Conservation (phyloP, 2,329 filamentous ascomycete species). For the Hansfordia pulvinata region DNA sequence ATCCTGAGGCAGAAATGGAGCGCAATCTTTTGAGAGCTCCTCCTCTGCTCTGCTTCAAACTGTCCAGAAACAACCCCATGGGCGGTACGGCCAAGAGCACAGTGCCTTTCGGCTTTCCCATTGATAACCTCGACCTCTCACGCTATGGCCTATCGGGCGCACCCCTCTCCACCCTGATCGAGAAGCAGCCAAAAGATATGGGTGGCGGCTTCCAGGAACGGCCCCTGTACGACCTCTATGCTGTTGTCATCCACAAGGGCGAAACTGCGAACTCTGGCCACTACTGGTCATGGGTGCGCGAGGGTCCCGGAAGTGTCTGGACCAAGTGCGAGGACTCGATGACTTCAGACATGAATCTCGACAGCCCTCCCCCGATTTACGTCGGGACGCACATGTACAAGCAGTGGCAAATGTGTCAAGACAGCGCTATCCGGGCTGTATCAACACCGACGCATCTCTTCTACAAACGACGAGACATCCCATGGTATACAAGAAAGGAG, state of each 20-base stretch:
- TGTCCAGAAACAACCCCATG: slow-evolving; percentile 51
- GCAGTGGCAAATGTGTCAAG: slow-evolving; percentile 1
- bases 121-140: slow-evolving; percentile 50
- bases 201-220: slow-evolving; percentile 34
- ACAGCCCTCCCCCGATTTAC: neutral
- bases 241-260: slow-evolving; percentile 67
- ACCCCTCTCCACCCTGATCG: slow-evolving; percentile 5
- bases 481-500: too few relatives aligned
- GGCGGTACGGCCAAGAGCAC: slow-evolving; percentile 43
- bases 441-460: slow-evolving; percentile 8
- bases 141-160: slow-evolving; percentile 15
- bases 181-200: slow-evolving; percentile 15
- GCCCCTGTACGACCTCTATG: slow-evolving; percentile 75
- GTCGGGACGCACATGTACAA: neutral
- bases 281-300: slow-evolving; percentile 60
- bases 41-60: slow-evolving; percentile 62
- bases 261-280: slow-evolving; percentile 57
- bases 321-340: slow-evolving; percentile 30
- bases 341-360: neutral
- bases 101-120: slow-evolving; percentile 62
- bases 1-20: slow-evolving; percentile 52
- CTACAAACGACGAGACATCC: slow-evolving; percentile 10
- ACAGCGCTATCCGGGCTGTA: slow-evolving; percentile 1
- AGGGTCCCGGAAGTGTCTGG: slow-evolving; percentile 33
- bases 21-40: slow-evolving; percentile 68